Conservation (phyloP, 345 rosid genomes). For the Salix arbutifolia region DNA sequence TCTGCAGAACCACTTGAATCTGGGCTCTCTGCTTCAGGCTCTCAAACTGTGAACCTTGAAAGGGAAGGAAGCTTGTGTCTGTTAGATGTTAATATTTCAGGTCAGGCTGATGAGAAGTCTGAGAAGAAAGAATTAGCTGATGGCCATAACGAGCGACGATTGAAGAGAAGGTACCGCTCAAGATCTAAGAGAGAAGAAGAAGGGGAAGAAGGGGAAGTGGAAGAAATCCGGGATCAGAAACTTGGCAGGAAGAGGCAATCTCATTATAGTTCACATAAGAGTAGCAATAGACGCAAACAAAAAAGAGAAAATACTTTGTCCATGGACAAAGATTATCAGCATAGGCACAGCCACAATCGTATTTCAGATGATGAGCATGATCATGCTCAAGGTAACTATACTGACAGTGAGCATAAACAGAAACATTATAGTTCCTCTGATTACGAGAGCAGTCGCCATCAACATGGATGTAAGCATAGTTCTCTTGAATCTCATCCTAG, state of each 20-base stretch:
- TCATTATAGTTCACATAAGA: slow-evolving; percentile 37
- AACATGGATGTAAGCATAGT: neutral
- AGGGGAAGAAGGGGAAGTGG: slow-evolving; percentile 36
- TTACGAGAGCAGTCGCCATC: slow-evolving; percentile 29
- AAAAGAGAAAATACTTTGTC: slow-evolving; percentile 49
- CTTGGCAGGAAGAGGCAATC: slow-evolving; percentile 42
- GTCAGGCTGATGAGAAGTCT: slow-evolving; percentile 32
- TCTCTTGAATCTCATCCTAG: neutral
- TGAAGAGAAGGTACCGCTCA: slow-evolving; percentile 69
- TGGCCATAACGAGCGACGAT: slow-evolving; percentile 48
- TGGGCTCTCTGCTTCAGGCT: slow-evolving; percentile 43
- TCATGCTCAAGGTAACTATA: neutral
- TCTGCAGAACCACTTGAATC: slow-evolving; percentile 56
- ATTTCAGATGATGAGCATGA: slow-evolving; percentile 35
- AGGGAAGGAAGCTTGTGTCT: slow-evolving; percentile 50
- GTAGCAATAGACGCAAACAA: slow-evolving; percentile 47
- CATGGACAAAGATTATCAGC: slow-evolving; percentile 38
- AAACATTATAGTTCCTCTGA: slow-evolving; percentile 38
- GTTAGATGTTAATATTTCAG: slow-evolving; percentile 23
- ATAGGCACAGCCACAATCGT: slow-evolving; percentile 24
- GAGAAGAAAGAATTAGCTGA: slow-evolving; percentile 37
- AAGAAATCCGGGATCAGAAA: slow-evolving; percentile 39
- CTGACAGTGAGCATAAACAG: slow-evolving; percentile 11
- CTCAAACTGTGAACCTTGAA: slow-evolving; percentile 32
- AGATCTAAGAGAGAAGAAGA: slow-evolving; percentile 43